Evolutionary conservation across 352 stramenopile species (phyloP).

Genomic region (Phytophthora boehmeriae): DNA sequence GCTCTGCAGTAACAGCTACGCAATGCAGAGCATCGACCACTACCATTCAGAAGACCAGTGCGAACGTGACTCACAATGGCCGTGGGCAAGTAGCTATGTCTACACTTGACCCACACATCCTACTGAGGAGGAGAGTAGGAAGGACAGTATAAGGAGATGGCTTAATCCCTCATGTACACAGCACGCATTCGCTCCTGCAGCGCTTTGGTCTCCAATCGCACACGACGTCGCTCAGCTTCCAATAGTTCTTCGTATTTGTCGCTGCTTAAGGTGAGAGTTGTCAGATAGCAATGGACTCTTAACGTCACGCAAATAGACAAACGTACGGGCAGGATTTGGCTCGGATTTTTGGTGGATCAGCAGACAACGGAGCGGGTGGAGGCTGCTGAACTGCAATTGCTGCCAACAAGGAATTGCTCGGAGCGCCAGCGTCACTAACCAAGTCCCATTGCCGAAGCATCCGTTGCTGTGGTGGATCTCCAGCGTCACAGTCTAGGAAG

Average conservation of each 20-base stretch:
- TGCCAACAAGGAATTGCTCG: background rate
- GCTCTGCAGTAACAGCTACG: too few relatives aligned
- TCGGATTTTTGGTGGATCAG: conserved; percentile 1
- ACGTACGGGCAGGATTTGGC: conserved; percentile 19
- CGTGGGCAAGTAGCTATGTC: too few relatives aligned
- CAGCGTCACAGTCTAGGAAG: conserved; percentile 25
- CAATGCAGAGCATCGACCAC: too few relatives aligned
- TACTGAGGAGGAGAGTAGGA: too few relatives aligned
- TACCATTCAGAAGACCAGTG: too few relatives aligned
- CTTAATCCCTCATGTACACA: conserved; percentile 31
- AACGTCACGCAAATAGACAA: background rate
- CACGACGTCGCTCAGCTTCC: conserved; percentile 41
- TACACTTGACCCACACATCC: too few relatives aligned
- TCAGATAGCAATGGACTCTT: background rate
- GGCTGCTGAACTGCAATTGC: background rate
- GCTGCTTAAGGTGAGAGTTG: conserved; percentile 15
- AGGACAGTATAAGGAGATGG: too few relatives aligned
- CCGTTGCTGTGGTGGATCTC: background rate
- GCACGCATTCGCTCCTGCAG: conserved; percentile 64
- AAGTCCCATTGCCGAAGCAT: background rate
- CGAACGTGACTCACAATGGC: too few relatives aligned
- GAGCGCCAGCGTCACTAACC: conserved; percentile 13
- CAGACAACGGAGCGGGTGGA: background rate
- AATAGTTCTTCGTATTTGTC: conserved; percentile 50
- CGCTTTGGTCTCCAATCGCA: conserved; percentile 56